A percentile compares a stretch with the other conserved stretches of the same genome.
phyloP scores from a whole-genome alignment of 2,329 filamentous ascomycete genomes.

The Amauroascus niger region DNA sequence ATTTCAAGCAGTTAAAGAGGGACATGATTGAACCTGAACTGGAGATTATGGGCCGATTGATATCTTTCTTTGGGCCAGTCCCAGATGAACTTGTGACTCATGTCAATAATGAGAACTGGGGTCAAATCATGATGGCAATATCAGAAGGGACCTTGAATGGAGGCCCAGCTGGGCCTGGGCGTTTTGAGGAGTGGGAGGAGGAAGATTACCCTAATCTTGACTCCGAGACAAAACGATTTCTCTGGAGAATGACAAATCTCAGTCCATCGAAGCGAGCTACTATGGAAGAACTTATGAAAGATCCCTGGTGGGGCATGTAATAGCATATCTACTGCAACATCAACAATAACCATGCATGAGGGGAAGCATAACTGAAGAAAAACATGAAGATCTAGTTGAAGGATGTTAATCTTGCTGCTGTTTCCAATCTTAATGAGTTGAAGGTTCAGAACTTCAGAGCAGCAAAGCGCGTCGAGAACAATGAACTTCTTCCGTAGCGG shows the following conservation, averaged over 20 bases:
- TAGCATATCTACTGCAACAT: slow-evolving; percentile 2
- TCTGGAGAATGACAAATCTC: slow-evolving; percentile 26
- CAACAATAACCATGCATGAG: background rate
- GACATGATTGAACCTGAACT: slow-evolving; percentile 21
- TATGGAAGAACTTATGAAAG: slow-evolving; percentile 15
- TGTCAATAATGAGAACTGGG: slow-evolving; percentile 23
- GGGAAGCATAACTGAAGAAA: background rate
- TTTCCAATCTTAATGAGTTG: background rate
- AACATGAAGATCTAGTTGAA: background rate
- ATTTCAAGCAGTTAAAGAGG: slow-evolving; percentile 21
- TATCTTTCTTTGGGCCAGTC: slow-evolving; percentile 23
- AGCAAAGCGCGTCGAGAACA: too few relatives aligned
- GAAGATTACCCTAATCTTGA: slow-evolving; percentile 25
- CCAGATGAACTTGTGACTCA: slow-evolving; percentile 23
- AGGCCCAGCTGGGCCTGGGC: slow-evolving; percentile 9
- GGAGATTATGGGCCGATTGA: slow-evolving; percentile 24
- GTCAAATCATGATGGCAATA: slow-evolving; percentile 20
- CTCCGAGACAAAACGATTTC: slow-evolving; percentile 23
- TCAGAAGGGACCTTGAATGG: slow-evolving; percentile 18
- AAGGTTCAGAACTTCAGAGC: too few relatives aligned
- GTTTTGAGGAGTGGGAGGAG: slow-evolving; percentile 24
- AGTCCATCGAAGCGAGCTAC: slow-evolving; percentile 25
- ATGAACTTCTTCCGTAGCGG: too few relatives aligned
- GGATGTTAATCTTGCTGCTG: background rate
- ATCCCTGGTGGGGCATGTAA: slow-evolving; percentile 5